Evolutionary conservation across 495 filamentous ascomycete species (phyloP), one percentile per base, ranked within the genome.

Genomic region (Talaromyces wortmannii): DNA sequence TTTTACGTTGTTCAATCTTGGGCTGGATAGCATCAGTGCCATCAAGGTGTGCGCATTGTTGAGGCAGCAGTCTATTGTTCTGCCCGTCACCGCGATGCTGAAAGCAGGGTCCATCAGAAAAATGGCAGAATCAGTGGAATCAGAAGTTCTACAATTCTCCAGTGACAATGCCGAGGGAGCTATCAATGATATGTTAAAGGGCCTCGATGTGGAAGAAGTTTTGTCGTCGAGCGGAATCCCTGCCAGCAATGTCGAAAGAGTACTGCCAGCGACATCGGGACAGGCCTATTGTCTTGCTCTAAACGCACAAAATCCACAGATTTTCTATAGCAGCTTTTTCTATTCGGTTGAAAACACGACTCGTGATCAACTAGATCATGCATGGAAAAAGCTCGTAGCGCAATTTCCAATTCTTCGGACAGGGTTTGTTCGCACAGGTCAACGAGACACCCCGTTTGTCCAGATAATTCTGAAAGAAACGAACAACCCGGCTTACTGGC

Each of bases 1-100:
- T 11, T 70, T 81, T 47, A 86, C 77, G 7, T 83, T 92, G n/a
- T 90, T 89, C 60, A 82, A 89, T 59, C 72, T 94, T 0, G 89
- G 89, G 6, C 75, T 92, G 15, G 89, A 94, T 63, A 92, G 90
- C 8, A 90, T 94, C 62, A 86, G 84, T 57, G 85, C 88, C 15
- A 88, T 92, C 63, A 72, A 72, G 50, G 66, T 72, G 7, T 59
- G 60, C 55, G 59, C 69, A 5, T 64, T 70, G 16, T 43, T 72
- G 17, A 70, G 62, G 53, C 69, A 67, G 50, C 61, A 61, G 53
- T 66, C 61, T 0, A 30, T 70, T 48, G 60, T 50, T 17, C 57
- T 72, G 5, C 48, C 63, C 13, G 69, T 72, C 17, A 69, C 66
- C 40, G 64, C 69, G 33, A 69, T 72, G 67, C 57, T 72, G 30